Evolutionary conservation across 2,329 filamentous ascomycete genomes (phyloP), one percentile per base, ranked within the genome.

Genomic region (Pleomassaria siparia): DNA sequence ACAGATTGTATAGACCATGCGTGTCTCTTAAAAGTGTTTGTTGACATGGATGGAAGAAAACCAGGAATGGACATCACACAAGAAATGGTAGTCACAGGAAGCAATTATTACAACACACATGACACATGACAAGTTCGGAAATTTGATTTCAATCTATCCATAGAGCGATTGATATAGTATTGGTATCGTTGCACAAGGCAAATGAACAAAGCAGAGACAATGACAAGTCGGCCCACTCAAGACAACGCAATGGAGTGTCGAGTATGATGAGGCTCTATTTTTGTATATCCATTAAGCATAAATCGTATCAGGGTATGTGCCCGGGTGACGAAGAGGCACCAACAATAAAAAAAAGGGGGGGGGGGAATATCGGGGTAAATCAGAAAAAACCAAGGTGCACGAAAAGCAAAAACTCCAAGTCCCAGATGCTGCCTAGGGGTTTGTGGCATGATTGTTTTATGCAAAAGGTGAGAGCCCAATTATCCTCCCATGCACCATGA

Each of bases 251-350:
- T 35, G 16, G 18, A 21, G 29, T 12, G 28, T 43, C 20, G 40
- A 33, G 28, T 43, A 37, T 36, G 12, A 8, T n/a, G n/a, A 37
- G 20, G 24, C 35, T 37, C 35, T 20, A 37, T 37, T 37, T n/a
- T 37, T 37, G 35, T 37, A 37, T 33, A 32, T 43, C 25, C 29
- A 41, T 41, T 41, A 41, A 16, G 39, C 39, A 41, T 41, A 29
- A 41, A 28, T 41, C 39, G 15, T 41, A 30, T 21, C 39, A 21
- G 15, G 20, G 39, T 4, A 11, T 3, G 29, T 11, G 16, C 20
- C 39, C 6, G 22, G 16, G 18, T 11, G 4, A 13, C n/a, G 13
- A 9, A 32, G 16, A 21, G 32, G 20, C 18, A 22, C 35, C 18
- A 20, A 24, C 20, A 15, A n/a, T 10, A 37, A 20, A 13, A 13